These are phyloP conservation scores for Apium graveolens DNA, from an alignment of 129 eudicot species.

Conservation along the genomic window DNA sequence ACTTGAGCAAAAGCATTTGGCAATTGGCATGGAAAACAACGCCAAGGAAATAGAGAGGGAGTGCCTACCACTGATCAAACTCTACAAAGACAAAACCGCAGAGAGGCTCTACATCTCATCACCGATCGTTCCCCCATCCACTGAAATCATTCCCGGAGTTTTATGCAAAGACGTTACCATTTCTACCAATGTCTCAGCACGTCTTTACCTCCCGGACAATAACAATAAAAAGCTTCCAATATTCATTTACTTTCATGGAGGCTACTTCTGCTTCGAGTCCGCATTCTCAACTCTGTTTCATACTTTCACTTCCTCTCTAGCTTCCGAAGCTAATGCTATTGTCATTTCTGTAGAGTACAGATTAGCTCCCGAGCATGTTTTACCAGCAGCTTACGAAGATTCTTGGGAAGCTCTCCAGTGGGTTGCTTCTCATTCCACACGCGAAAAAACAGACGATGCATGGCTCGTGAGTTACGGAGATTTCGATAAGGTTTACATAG, in stretches of 20 bases:
- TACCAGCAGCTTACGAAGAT: constrained; percentile 41
- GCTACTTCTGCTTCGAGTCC: constrained; percentile 31
- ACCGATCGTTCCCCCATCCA: constrained; percentile 29
- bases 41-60: constrained; percentile 29
- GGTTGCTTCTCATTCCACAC: constrained; percentile 33
- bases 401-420: constrained; percentile 55
- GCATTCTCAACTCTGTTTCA: constrained; percentile 23
- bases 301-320: constrained; percentile 16
- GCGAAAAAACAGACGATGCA: constrained; percentile 9
- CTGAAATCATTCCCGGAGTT: constrained; percentile 21
- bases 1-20: neutral
- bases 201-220: constrained; percentile 16
- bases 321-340: constrained; percentile 14
- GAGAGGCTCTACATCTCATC: constrained; percentile 27
- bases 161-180: constrained; percentile 38
- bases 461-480: constrained; percentile 29
- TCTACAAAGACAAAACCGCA: constrained; percentile 43
- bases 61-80: constrained; percentile 27
- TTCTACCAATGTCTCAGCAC: constrained; percentile 25
- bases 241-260: constrained; percentile 38
- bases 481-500: constrained; percentile 15
- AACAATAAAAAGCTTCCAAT: constrained; percentile 19
- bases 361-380: constrained; percentile 40
- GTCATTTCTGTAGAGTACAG: constrained; percentile 40
- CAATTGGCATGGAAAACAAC: constrained; percentile 16